Base-by-base conservation (phyloP, 768 basidiomycete genomes). In the Psilocybe cubensis region DNA sequence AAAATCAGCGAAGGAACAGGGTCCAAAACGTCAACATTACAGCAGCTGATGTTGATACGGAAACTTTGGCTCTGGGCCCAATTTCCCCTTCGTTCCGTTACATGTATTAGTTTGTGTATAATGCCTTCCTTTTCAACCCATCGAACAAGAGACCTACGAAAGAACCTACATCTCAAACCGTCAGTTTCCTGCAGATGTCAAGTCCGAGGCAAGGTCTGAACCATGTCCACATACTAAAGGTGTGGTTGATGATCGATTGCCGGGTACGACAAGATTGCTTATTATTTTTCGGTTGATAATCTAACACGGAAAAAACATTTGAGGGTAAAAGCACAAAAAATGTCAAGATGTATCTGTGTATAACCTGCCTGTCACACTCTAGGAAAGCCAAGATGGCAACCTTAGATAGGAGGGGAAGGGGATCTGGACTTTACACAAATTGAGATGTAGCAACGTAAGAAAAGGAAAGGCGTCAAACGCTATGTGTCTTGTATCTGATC, bases 21-120 rank as follows among this genome's bases (percentile, higher is more conserved):
- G 65, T 54, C 20, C 79, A 79, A 62, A 76, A 77, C 7, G 68
- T 76, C 3, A 64, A 73, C 42, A 64, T 79, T 42, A 75, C 74
- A 31, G 74, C 79, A 35, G 69, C 68, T 14, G 81, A 82, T 56
- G 72, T 83, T 14, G 70, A 78, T 23, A 83, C 82, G 4, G 76
- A 76, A 56, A 68, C 71, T 25, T 65, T 83, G 28, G 69, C 70
- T 10, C 70, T 75, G 54, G 82, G 83, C 8, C 76, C 76, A 3
- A 64, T 68, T 31, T 75, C 76, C 12, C 74, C 76, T 1, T 65
- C 72, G 7, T 81, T 80, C 68, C 74, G 80, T 43, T 83, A 79
- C 58, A 80, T 79, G 80, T 80, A 79, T 64, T 80, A 68, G 65
- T 45, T 25, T 45, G 21, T 17, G 25, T 28, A 38, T 18, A 18